These are phyloP conservation scores for Aspergillus hiratsukae DNA, from an alignment of 2,329 filamentous ascomycete species.

Conservation along the genomic window DNA sequence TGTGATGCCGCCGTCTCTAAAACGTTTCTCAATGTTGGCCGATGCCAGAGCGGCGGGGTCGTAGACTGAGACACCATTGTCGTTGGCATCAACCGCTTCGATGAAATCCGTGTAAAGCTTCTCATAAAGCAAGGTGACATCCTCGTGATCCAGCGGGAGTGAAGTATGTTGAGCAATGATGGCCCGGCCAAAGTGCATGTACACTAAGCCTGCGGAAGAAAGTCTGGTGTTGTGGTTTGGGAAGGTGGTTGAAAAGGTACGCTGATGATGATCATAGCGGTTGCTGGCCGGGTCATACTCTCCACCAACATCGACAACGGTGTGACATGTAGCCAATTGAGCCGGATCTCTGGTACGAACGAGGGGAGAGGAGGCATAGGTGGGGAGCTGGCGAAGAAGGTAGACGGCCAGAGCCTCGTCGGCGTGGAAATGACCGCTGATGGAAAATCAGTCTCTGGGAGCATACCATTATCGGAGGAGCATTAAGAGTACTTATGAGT, in stretches of 20 bases:
- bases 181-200: slow-evolving; percentile 85
- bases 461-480: slow-evolving; percentile 1
- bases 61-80: slow-evolving; percentile 87
- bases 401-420: slow-evolving; percentile 96
- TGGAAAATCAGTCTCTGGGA: slow-evolving; percentile 6
- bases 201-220: slow-evolving; percentile 88
- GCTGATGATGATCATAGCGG: slow-evolving; percentile 97
- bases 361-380: slow-evolving; percentile 69
- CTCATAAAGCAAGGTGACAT: slow-evolving; percentile 71
- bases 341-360: slow-evolving; percentile 83
- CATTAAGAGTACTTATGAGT: slow-evolving; percentile 70
- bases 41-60: slow-evolving; percentile 65
- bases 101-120: slow-evolving; percentile 93
- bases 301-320: slow-evolving; percentile 95
- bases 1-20: slow-evolving; percentile 75
- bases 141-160: slow-evolving; percentile 56
- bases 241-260: slow-evolving; percentile 80
- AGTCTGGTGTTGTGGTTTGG: slow-evolving; percentile 81
- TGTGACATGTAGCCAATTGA: slow-evolving; percentile 76
- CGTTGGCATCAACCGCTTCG: slow-evolving; percentile 94
- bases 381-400: slow-evolving; percentile 83
- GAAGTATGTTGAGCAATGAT: slow-evolving; percentile 69
- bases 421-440: slow-evolving; percentile 89
- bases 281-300: slow-evolving; percentile 74
- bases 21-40: slow-evolving; percentile 74